These are phyloP conservation scores for Pseudofabraea citricarpa DNA, from an alignment of 2,329 filamentous ascomycete species.

Conservation along the genomic window DNA sequence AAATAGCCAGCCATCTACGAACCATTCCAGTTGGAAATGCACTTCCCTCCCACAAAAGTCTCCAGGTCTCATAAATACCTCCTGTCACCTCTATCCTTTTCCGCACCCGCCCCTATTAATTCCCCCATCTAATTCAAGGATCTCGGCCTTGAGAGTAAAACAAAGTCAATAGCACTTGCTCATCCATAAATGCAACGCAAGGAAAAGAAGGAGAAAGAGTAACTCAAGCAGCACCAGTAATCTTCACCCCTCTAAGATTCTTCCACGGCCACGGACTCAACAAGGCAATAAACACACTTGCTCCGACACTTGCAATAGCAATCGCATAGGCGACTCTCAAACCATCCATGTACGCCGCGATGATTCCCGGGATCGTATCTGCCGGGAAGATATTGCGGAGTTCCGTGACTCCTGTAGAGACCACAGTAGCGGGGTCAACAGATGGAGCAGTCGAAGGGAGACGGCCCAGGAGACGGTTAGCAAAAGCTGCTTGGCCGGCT, in stretches of 20 bases:
- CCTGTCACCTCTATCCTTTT: too few relatives aligned
- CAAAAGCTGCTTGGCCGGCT: slow-evolving; percentile 41
- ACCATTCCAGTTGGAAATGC: too few relatives aligned
- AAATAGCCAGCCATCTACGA: too few relatives aligned
- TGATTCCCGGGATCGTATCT: slow-evolving; percentile 46
- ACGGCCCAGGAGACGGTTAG: slow-evolving; percentile 37
- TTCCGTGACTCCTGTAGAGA: slow-evolving; percentile 46
- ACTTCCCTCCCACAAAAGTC: too few relatives aligned
- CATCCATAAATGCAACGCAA: too few relatives aligned
- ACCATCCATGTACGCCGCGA: slow-evolving; percentile 57
- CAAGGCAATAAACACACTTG: slow-evolving; percentile 32
- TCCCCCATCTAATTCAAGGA: too few relatives aligned
- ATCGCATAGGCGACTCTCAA: slow-evolving; percentile 60
- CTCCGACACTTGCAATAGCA: slow-evolving; percentile 42
- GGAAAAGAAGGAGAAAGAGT: neutral
- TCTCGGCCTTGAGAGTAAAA: too few relatives aligned
- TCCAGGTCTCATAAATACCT: too few relatives aligned
- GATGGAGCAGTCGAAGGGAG: slow-evolving; percentile 31
- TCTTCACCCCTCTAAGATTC: slow-evolving; percentile 21
- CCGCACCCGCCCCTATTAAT: too few relatives aligned
- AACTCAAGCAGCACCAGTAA: slow-evolving; percentile 17
- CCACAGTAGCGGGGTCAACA: slow-evolving; percentile 32
- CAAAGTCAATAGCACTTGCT: too few relatives aligned
- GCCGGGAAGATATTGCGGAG: slow-evolving; percentile 46
- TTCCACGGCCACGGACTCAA: slow-evolving; percentile 35